phyloP scores from a whole-genome alignment of 495 filamentous ascomycete genomes.

The Aspergillus conjunctus region DNA sequence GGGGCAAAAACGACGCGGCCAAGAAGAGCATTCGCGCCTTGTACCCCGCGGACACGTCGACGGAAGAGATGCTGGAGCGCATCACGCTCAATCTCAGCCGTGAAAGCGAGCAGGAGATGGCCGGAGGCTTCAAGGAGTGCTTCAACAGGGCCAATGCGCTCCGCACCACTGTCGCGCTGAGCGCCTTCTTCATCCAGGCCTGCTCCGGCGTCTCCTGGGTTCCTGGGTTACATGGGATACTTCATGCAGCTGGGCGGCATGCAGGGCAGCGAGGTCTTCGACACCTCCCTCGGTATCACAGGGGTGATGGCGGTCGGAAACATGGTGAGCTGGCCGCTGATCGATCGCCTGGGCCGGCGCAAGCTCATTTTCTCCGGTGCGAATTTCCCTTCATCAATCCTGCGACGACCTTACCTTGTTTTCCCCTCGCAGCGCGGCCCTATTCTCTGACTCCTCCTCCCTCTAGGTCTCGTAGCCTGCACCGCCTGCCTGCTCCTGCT shows the following conservation, averaged over 20 bases:
- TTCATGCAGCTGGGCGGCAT: conserved; percentile 3
- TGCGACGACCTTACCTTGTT: too few relatives aligned
- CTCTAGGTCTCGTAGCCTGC: neutral
- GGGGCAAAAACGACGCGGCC: neutral
- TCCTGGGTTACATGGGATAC: conserved; percentile 5
- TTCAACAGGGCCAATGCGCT: neutral
- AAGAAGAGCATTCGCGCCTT: neutral
- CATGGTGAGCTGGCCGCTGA: neutral
- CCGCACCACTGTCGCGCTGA: neutral
- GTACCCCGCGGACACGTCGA: neutral
- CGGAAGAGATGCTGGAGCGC: neutral
- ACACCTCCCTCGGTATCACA: neutral
- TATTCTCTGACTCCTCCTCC: neutral
- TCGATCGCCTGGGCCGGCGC: neutral
- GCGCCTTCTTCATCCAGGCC: neutral
- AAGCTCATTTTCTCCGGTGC: neutral
- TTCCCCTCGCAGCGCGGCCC: neutral
- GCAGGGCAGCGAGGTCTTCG: neutral
- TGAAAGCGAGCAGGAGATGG: neutral
- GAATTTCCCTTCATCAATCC: neutral
- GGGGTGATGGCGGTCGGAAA: neutral
- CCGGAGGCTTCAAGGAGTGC: neutral
- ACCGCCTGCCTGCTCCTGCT: neutral
- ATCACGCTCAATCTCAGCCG: neutral
- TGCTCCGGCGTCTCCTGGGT: neutral